phyloP scores from a whole-genome alignment of 768 basidiomycete species.

The Xerocomellus intermedius region DNA sequence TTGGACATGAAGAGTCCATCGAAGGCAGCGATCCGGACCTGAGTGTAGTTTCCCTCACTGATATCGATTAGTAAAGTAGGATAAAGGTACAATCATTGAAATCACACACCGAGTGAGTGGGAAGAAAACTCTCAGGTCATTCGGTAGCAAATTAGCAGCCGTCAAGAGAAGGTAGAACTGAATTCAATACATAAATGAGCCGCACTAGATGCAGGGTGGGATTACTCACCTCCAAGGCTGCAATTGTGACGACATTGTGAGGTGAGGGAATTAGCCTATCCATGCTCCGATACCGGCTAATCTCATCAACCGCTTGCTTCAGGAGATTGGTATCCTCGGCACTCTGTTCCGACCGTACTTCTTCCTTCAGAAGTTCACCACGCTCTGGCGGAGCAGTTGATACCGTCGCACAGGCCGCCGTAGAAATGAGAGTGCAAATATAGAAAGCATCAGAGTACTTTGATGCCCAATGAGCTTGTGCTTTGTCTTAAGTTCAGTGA shows the following conservation, averaged over 20 bases:
- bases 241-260: slow-evolving; percentile 90
- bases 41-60: slow-evolving; percentile 92
- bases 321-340: slow-evolving; percentile 68
- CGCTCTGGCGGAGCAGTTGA: slow-evolving; percentile 77
- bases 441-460: slow-evolving; percentile 93
- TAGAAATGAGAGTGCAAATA: slow-evolving; percentile 80
- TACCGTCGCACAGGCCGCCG: slow-evolving; percentile 76
- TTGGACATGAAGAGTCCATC: slow-evolving; percentile 90
- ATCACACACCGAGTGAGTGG: slow-evolving; percentile 77
- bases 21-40: slow-evolving; percentile 90
- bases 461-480: slow-evolving; percentile 2
- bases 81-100: not conserved
- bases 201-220: not conserved
- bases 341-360: slow-evolving; percentile 63
- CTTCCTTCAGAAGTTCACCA: slow-evolving; percentile 70
- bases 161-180: slow-evolving; percentile 82
- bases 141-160: slow-evolving; percentile 73
- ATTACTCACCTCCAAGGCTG: slow-evolving; percentile 79
- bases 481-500: not conserved
- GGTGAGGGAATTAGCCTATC: slow-evolving; percentile 93
- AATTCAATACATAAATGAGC: slow-evolving; percentile 5
- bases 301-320: slow-evolving; percentile 72
- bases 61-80: slow-evolving; percentile 9
- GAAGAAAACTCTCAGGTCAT: slow-evolving; percentile 76
- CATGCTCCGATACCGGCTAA: slow-evolving; percentile 92